These are phyloP conservation scores for Aspergillus intermedius DNA, from an alignment of 2,329 filamentous ascomycete genomes.

Conservation along the genomic window DNA sequence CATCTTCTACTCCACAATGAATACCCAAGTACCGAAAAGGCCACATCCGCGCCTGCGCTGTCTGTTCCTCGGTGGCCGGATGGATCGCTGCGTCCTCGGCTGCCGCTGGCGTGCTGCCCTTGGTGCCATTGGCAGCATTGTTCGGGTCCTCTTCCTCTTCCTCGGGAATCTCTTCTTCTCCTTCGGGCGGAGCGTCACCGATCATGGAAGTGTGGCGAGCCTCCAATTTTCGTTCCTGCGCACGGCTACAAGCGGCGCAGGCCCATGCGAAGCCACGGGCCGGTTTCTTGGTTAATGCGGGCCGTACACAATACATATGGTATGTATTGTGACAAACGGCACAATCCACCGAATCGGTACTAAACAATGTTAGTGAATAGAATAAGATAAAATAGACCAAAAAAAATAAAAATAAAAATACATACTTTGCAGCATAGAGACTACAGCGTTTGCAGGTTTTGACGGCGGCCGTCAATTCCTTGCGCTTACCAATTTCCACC, in stretches of 20 bases:
- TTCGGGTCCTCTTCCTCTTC: slow-evolving; percentile 66
- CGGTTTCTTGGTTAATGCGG: slow-evolving; percentile 87
- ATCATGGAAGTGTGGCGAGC: slow-evolving; percentile 76
- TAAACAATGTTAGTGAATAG: slow-evolving; percentile 28
- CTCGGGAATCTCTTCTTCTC: slow-evolving; percentile 61
- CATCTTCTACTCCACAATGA: slow-evolving; percentile 92
- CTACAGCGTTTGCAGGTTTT: slow-evolving; percentile 93
- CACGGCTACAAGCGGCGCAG: slow-evolving; percentile 88
- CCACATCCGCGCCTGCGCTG: slow-evolving; percentile 90
- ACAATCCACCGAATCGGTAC: slow-evolving; percentile 92
- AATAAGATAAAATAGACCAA: neutral
- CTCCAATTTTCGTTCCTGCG: slow-evolving; percentile 89
- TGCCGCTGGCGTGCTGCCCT: slow-evolving; percentile 57
- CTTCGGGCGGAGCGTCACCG: slow-evolving; percentile 47
- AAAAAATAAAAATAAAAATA: slow-evolving; percentile 12
- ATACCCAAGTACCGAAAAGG: slow-evolving; percentile 92
- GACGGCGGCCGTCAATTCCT: slow-evolving; percentile 90
- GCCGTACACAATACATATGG: slow-evolving; percentile 96
- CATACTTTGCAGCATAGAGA: slow-evolving; percentile 84
- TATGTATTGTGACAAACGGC: slow-evolving; percentile 92
- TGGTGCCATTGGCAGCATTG: slow-evolving; percentile 49
- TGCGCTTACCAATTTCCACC: slow-evolving; percentile 86
- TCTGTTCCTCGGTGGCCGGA: slow-evolving; percentile 72
- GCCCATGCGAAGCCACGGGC: slow-evolving; percentile 98
- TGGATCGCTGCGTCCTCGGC: slow-evolving; percentile 50